A percentile compares a stretch with the other conserved stretches of the same genome.
These are phyloP conservation scores for Letharia columbiana DNA, from an alignment of 495 filamentous ascomycete genomes.

Conservation along the genomic window DNA sequence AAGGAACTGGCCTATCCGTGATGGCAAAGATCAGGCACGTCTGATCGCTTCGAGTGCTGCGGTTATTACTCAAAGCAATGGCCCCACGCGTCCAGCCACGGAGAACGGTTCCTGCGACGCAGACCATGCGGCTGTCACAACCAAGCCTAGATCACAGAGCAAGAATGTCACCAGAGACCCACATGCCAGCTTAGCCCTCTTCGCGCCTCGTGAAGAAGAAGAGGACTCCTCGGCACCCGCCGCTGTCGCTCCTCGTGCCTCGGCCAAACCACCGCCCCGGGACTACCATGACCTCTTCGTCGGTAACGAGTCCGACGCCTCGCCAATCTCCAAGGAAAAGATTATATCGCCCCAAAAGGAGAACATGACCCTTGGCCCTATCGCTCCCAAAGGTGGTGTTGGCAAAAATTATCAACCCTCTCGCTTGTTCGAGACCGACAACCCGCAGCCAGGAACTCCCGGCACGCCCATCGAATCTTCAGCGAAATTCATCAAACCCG, in stretches of 20 bases:
- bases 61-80: slow-evolving; percentile 21
- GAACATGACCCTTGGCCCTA: slow-evolving; percentile 17
- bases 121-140: slow-evolving; percentile 12
- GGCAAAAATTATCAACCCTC: slow-evolving; percentile 62
- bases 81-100: slow-evolving; percentile 19
- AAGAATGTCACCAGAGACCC: slow-evolving; percentile 54
- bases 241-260: slow-evolving; percentile 31
- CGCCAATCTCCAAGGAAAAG: slow-evolving; percentile 19
- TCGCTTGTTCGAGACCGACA: slow-evolving; percentile 55
- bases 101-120: slow-evolving; percentile 5
- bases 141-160: slow-evolving; percentile 33
- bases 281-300: slow-evolving; percentile 58
- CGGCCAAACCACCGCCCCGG: slow-evolving; percentile 54
- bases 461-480: slow-evolving; percentile 34
- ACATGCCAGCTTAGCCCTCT: slow-evolving; percentile 68
- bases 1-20: slow-evolving; percentile 88
- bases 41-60: slow-evolving; percentile 49
- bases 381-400: slow-evolving; percentile 55
- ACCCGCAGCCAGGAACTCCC: slow-evolving; percentile 29
- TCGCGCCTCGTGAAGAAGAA: slow-evolving; percentile 50
- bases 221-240: slow-evolving; percentile 33
- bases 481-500: slow-evolving; percentile 40
- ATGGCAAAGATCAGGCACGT: slow-evolving; percentile 74
- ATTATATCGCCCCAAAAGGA: slow-evolving; percentile 23
- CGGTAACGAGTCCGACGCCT: slow-evolving; percentile 31